Conservation (phyloP, 495 filamentous ascomycete species). For the Xylaria palmicola region DNA sequence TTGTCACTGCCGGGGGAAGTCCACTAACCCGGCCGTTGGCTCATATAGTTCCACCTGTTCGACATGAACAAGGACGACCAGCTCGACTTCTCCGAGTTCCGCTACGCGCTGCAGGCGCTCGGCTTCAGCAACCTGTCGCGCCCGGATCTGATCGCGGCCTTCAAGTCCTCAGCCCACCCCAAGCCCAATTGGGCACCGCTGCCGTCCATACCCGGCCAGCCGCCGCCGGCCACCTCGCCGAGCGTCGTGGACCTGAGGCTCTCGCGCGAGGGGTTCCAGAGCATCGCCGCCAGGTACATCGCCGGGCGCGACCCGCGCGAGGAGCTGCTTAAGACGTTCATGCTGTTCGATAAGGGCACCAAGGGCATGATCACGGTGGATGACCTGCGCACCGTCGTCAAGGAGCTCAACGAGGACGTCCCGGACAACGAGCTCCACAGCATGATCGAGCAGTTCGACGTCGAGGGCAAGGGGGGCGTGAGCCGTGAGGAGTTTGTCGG, state of each 20-base stretch:
- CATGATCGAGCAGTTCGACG: conserved; percentile 99
- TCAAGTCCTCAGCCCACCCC: conserved; percentile 70
- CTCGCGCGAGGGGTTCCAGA: conserved; percentile 70
- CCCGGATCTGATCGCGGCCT: conserved; percentile 71
- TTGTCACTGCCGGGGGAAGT: no score
- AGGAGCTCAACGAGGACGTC: conserved; percentile 86
- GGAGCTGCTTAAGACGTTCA: conserved; percentile 88
- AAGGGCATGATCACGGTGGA: conserved; percentile 86
- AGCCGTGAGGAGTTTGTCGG: conserved; percentile 83
- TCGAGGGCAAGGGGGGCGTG: conserved; percentile 87
- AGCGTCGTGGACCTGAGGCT: conserved; percentile 59
- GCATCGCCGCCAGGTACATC: conserved; percentile 77
- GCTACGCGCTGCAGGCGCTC: conserved; percentile 94
- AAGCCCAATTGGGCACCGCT: conserved; percentile 38
- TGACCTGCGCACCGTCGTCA: conserved; percentile 81
- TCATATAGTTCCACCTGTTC: conserved; percentile 82
- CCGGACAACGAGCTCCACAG: conserved; percentile 89
- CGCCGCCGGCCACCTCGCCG: conserved; percentile 25
- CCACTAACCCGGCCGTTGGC: not conserved
- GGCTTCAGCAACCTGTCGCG: conserved; percentile 84
- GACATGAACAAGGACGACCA: conserved; percentile 93
- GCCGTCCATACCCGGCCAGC: conserved; percentile 44
- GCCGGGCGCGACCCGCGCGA: conserved; percentile 79
- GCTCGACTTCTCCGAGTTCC: conserved; percentile 97
- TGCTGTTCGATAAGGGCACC: conserved; percentile 70